Evolutionary conservation across 176 grass and related monocot genomes (phyloP).

Genomic region (Eleusine coracana): DNA sequence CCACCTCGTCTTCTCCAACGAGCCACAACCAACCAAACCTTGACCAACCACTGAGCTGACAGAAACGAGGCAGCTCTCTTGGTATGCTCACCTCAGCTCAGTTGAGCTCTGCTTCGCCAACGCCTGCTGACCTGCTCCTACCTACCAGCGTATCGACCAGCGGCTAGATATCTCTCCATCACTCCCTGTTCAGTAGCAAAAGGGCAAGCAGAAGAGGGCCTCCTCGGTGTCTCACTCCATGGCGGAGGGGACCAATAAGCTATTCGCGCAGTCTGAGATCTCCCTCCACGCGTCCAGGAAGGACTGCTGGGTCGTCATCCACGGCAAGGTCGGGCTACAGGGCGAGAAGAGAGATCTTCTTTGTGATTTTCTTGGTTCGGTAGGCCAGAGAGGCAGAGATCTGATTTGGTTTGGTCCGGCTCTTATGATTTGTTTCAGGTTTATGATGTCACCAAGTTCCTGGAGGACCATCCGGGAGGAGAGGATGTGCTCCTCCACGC

Average conservation of each 20-base stretch:
- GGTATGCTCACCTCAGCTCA: constrained; percentile 34
- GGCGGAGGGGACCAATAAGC: constrained; percentile 49
- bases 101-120: background rate
- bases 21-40: constrained; percentile 6
- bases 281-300: constrained; percentile 59
- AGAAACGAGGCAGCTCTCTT: constrained; percentile 13
- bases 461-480: constrained; percentile 80
- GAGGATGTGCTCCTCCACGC: constrained; percentile 75
- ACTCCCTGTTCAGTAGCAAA: too few species aligned
- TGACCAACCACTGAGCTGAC: background rate
- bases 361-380: background rate
- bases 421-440: constrained; percentile 47
- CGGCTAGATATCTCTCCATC: background rate
- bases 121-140: background rate
- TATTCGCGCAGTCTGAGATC: constrained; percentile 53
- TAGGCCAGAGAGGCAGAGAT: constrained; percentile 15
- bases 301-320: constrained; percentile 77
- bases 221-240: constrained; percentile 15
- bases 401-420: background rate
- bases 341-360: background rate
- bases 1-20: constrained; percentile 16
- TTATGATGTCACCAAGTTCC: constrained; percentile 84
- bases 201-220: background rate
- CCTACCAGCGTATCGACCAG: background rate
- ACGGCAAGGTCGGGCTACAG: constrained; percentile 59